These are phyloP conservation scores for Keithomyces neogunnii DNA, from an alignment of 2,329 filamentous ascomycete genomes.

Conservation along the genomic window DNA sequence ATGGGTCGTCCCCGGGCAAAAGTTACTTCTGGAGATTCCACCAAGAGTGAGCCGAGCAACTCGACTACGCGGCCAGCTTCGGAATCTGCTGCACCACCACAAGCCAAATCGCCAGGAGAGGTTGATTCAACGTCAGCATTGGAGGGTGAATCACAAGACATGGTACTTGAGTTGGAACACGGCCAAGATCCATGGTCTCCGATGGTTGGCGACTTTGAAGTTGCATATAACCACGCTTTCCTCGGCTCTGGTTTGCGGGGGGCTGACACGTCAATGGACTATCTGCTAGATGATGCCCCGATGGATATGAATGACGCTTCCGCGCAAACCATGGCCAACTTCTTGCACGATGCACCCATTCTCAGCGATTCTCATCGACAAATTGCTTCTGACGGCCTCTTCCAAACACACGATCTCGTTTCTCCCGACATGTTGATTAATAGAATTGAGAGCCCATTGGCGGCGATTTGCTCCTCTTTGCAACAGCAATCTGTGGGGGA, in stretches of 20 bases:
- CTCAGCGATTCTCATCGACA: neutral
- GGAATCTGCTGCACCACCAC: neutral
- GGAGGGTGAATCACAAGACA: neutral
- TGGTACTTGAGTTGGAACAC: neutral
- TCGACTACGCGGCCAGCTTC: neutral
- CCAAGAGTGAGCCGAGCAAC: neutral
- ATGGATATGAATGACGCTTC: constrained; percentile 2
- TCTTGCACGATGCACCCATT: neutral
- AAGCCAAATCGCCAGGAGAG: neutral
- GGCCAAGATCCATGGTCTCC: neutral
- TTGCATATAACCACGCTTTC: neutral
- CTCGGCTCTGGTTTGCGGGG: neutral
- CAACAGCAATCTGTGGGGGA: neutral
- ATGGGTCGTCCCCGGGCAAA: constrained; percentile 6
- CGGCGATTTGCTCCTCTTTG: neutral
- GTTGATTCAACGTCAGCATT: neutral
- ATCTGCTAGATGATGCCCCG: neutral
- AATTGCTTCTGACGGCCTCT: neutral
- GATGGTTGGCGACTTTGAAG: neutral
- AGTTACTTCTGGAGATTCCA: neutral
- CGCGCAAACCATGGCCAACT: neutral
- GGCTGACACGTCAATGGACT: neutral
- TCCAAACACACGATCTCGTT: neutral
- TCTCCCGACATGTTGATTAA: neutral
- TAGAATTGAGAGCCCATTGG: neutral